These are phyloP conservation scores for Boletellus dicymbophilus DNA, from an alignment of 1,284 basidiomycete species.

Conservation along the genomic window DNA sequence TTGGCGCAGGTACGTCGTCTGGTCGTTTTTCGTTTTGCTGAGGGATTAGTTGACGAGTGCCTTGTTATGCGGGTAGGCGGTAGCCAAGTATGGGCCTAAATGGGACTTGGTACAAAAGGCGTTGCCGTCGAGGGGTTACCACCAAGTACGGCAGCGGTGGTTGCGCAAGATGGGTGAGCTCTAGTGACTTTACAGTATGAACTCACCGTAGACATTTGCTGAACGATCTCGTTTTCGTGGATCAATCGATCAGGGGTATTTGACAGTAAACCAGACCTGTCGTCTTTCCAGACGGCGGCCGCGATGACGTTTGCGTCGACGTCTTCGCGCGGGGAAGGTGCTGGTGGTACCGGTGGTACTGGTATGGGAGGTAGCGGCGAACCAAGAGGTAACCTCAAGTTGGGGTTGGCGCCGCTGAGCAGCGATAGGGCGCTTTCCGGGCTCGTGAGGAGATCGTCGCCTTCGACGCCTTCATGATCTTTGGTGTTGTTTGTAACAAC, in stretches of 20 bases:
- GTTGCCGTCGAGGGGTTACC: slow-evolving; percentile 38
- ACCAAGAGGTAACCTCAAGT: slow-evolving; percentile 34
- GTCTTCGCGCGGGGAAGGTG: slow-evolving; percentile 14
- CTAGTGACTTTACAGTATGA: too few relatives aligned
- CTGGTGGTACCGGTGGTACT: too few relatives aligned
- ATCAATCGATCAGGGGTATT: slow-evolving; percentile 41
- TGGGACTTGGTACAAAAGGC: slow-evolving; percentile 43
- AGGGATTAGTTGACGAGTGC: background rate
- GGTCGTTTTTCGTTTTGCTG: background rate
- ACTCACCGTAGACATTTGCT: background rate
- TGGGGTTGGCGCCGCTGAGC: slow-evolving; percentile 36
- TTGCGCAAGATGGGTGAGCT: slow-evolving; percentile 37
- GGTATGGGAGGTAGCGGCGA: too few relatives aligned
- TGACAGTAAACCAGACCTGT: slow-evolving; percentile 39
- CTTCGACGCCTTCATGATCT: slow-evolving; percentile 23
- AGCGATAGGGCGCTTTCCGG: slow-evolving; percentile 32
- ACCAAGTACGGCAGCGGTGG: slow-evolving; percentile 43
- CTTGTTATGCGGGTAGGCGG: slow-evolving; percentile 26
- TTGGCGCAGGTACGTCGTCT: slow-evolving; percentile 34
- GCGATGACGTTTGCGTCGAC: slow-evolving; percentile 20
- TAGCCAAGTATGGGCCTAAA: slow-evolving; percentile 41
- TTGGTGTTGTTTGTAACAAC: too few relatives aligned
- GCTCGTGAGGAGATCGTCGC: slow-evolving; percentile 15
- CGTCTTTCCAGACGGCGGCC: slow-evolving; percentile 32
- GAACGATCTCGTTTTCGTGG: too few relatives aligned